Percentiles rank a stretch among this genome's conserved stretches.
Evolutionary conservation across 345 rosid species (phyloP).

Genomic region (Turnera subulata): DNA sequence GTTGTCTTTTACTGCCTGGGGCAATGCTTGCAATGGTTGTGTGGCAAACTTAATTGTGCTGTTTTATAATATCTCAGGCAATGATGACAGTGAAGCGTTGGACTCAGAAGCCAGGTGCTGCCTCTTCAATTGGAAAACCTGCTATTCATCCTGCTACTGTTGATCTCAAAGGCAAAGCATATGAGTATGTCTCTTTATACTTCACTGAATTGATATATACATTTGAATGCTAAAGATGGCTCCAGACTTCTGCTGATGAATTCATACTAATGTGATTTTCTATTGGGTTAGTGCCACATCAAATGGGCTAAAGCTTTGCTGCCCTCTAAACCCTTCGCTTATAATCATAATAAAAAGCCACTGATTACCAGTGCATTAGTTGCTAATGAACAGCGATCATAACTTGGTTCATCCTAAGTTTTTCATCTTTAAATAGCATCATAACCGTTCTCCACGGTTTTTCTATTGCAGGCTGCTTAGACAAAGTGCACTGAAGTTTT

Average conservation of each 20-base stretch:
- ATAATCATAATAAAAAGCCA: too few relatives aligned
- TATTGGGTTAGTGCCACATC: too few relatives aligned
- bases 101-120: slow-evolving; percentile 71
- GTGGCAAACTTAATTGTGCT: slow-evolving; percentile 1
- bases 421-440: not conserved
- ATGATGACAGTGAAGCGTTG: slow-evolving; percentile 96
- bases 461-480: slow-evolving; percentile 61
- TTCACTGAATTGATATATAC: not conserved
- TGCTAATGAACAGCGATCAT: not conserved
- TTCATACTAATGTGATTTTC: too few relatives aligned
- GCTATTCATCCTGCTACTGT: slow-evolving; percentile 96
- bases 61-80: slow-evolving; percentile 41
- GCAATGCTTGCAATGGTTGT: not conserved
- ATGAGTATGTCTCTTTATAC: slow-evolving; percentile 43
- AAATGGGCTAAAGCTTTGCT: too few relatives aligned
- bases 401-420: not conserved
- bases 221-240: too few relatives aligned
- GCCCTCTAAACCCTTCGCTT: too few relatives aligned
- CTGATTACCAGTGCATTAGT: too few relatives aligned
- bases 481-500: slow-evolving; percentile 65
- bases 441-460: not conserved
- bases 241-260: too few relatives aligned
- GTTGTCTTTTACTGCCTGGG: not conserved
- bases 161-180: slow-evolving; percentile 93
- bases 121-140: slow-evolving; percentile 77